These are phyloP conservation scores for Mycosphaerella sp. DNA, from an alignment of 2,329 filamentous ascomycete species.

Conservation along the genomic window DNA sequence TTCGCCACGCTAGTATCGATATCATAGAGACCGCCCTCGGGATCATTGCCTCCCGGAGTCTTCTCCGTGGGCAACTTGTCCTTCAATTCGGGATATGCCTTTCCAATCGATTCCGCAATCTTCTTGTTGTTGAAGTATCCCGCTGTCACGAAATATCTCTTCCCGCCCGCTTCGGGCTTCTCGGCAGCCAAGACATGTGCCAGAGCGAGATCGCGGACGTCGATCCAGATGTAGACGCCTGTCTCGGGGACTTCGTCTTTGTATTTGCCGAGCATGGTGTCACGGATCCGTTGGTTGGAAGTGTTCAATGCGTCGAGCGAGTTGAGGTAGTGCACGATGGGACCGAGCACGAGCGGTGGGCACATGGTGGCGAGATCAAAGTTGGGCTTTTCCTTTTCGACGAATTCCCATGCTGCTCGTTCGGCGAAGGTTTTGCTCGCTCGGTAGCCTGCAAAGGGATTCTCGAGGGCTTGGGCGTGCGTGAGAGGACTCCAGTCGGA, in stretches of 20 bases:
- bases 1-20: conserved; percentile 49
- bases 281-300: conserved; percentile 59
- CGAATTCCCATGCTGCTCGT: conserved; percentile 49
- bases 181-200: conserved; percentile 35
- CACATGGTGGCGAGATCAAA: conserved; percentile 46
- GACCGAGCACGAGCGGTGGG: conserved; percentile 47
- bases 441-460: conserved; percentile 41
- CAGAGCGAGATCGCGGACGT: conserved; percentile 24
- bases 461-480: conserved; percentile 42
- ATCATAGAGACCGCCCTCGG: conserved; percentile 46
- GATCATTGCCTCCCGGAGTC: conserved; percentile 41
- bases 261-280: conserved; percentile 56
- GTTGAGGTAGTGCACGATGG: conserved; percentile 54
- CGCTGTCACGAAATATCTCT: conserved; percentile 54
- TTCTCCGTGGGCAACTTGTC: conserved; percentile 42
- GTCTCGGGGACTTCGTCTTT: conserved; percentile 54
- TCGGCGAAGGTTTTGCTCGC: conserved; percentile 58
- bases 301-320: conserved; percentile 62
- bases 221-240: conserved; percentile 22
- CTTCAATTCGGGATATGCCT: conserved; percentile 50
- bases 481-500: conserved; percentile 54
- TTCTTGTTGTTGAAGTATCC: conserved; percentile 57
- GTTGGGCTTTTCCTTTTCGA: conserved; percentile 47
- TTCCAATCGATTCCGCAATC: conserved; percentile 51
- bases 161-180: conserved; percentile 51